Percentiles rank a stretch among this genome's conserved stretches.
phyloP scores from a whole-genome alignment of 176 grass and related monocot genomes.

The Guadua angustifolia region DNA sequence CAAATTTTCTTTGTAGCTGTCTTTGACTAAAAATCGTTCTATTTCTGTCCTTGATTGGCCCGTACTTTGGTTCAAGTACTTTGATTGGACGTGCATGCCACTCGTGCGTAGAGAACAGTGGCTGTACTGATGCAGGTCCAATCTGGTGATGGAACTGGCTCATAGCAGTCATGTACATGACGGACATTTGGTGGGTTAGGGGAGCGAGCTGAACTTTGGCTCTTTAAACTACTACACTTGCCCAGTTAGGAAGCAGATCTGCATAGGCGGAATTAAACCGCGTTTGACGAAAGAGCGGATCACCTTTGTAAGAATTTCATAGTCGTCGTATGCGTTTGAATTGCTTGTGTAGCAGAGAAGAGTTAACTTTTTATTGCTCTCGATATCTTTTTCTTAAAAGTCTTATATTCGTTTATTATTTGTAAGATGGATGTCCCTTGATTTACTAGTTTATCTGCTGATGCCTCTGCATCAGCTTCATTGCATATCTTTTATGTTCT shows the following conservation, averaged over 20 bases:
- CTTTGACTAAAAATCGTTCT: background rate
- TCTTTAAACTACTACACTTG: background rate
- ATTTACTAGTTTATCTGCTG: background rate
- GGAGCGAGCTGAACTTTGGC: background rate
- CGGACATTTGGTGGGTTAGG: background rate
- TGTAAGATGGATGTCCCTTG: background rate
- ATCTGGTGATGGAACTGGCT: conserved; percentile 15
- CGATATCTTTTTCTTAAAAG: background rate
- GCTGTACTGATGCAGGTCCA: background rate
- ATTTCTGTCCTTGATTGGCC: background rate
- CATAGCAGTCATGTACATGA: background rate
- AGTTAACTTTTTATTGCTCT: background rate
- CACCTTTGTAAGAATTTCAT: background rate
- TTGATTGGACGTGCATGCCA: conserved; percentile 18
- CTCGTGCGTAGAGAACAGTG: background rate
- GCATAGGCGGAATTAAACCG: background rate
- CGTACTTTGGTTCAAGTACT: conserved; percentile 8
- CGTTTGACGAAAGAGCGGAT: background rate
- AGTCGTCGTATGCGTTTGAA: background rate
- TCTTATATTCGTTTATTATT: background rate
- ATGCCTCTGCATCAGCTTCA: background rate
- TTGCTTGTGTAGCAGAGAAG: background rate
- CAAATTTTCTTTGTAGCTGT: background rate
- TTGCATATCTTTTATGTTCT: background rate
- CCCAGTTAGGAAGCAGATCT: background rate